Evolutionary conservation across 75 land plant species (phyloP), one percentile per base, ranked within the genome.

Genomic region (Adiantum capillusveneris): DNA sequence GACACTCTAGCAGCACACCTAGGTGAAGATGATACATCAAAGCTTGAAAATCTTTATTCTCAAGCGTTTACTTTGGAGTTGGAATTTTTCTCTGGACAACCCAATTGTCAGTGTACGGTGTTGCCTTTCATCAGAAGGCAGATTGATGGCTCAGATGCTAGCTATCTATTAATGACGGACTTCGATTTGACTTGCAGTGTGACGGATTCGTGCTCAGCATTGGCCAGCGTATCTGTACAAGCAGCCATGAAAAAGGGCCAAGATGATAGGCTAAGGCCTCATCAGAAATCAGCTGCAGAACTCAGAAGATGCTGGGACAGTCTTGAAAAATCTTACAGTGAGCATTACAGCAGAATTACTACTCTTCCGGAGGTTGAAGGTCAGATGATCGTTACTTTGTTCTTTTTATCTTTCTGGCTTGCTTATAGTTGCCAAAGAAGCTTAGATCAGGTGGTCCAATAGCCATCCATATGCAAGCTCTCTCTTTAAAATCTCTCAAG

Each of bases 111-210:
- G 58, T 68, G 53, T 49, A 53, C 72, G 25, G 71, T 78, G 29
- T 68, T 79, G 56, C 84, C 96, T 43, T 62, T 88, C 31, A 60
- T 53, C 20, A 77, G 66, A 66, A 67, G 57, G 48, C 75, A 62
- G 37, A 64, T 63, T 46, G 66, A 60, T 27, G 52, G 37, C n/a
- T 66, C 65, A 22, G 58, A 74, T 26, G 21, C 58, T 26, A 70
- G 65, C 18, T 71, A 76, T 29, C 26, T 84, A 0, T 52, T 94
- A 34, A 80, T 94, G 62, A 86, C 91, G 60, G 99, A 94, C 70
- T 94, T 94, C 65, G 99, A 94, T 63, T 76, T 84, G 67, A 90
- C 99, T 22, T 90, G 99, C 74, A 81, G 86, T 14, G 73, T 89
- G 39, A 63, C 81, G 55, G 99, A 94, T 77, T 94, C 99, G 0